phyloP scores from a whole-genome alignment of 371 early-diverging fungal genomes.

The Apophysomyces sp. region DNA sequence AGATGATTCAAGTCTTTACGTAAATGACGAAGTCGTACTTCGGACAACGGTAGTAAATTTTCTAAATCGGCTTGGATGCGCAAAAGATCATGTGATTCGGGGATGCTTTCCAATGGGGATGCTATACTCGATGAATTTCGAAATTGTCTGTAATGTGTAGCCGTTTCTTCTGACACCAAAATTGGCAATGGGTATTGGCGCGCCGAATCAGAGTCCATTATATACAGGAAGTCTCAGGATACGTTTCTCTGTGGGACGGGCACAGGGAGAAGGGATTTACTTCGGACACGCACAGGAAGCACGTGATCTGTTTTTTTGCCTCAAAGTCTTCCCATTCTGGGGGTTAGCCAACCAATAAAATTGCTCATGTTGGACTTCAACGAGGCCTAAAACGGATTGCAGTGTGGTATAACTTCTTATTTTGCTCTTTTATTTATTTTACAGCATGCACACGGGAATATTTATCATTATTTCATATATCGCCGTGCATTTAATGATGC shows the following conservation, averaged over 20 bases:
- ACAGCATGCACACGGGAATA: too few species aligned
- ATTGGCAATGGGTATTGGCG: conserved; percentile 26
- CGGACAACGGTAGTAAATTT: conserved; percentile 29
- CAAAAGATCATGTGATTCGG: conserved; percentile 32
- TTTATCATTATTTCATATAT: too few species aligned
- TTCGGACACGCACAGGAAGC: too few species aligned
- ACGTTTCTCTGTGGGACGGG: not conserved
- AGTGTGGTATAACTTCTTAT: too few species aligned
- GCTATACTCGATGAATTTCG: conserved; percentile 10
- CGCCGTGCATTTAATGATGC: too few species aligned
- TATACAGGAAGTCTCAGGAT: not conserved
- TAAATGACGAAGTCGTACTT: conserved; percentile 26
- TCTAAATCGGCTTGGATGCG: conserved; percentile 43
- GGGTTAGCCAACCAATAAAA: too few species aligned
- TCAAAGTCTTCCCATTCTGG: too few species aligned
- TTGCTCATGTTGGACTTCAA: too few species aligned
- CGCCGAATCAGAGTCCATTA: conserved; percentile 13
- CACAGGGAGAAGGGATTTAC: too few species aligned
- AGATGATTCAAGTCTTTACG: conserved; percentile 28
- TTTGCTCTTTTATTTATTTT: too few species aligned
- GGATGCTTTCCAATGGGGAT: conserved; percentile 28
- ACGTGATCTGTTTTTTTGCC: too few species aligned
- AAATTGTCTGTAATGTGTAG: conserved; percentile 25
- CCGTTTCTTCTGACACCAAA: conserved; percentile 33
- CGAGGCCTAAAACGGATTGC: too few species aligned